Evolutionary conservation across 305 asterid genomes (phyloP).

Genomic region (Fraxinus sp.): DNA sequence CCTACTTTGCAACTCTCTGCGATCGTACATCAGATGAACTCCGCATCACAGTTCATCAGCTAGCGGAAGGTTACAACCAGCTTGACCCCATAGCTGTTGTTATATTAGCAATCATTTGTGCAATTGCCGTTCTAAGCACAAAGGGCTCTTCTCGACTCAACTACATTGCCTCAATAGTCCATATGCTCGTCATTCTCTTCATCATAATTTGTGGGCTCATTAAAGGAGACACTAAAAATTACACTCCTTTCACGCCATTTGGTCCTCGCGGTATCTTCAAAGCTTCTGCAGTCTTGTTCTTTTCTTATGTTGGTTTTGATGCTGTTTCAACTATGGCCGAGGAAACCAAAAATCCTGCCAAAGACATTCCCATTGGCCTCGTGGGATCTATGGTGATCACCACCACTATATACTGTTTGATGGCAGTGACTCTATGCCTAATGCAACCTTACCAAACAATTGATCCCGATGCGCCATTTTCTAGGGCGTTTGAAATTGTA

Average conservation of each 20-base stretch:
- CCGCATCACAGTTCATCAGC: slow-evolving; percentile 31
- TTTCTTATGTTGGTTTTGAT: slow-evolving; percentile 57
- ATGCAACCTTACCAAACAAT: slow-evolving; percentile 41
- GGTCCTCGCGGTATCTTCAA: slow-evolving; percentile 51
- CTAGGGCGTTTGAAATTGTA: slow-evolving; percentile 41
- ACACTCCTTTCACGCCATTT: slow-evolving; percentile 38
- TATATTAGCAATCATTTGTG: slow-evolving; percentile 27
- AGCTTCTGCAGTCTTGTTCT: slow-evolving; percentile 55
- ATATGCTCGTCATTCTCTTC: slow-evolving; percentile 43
- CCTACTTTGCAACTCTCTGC: slow-evolving; percentile 53
- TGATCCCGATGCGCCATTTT: slow-evolving; percentile 45
- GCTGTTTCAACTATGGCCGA: slow-evolving; percentile 59
- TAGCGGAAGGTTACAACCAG: slow-evolving; percentile 39
- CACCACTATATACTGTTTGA: slow-evolving; percentile 38
- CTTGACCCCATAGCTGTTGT: slow-evolving; percentile 55
- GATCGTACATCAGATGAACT: slow-evolving; percentile 31
- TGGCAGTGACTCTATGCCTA: slow-evolving; percentile 50
- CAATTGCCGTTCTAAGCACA: slow-evolving; percentile 41
- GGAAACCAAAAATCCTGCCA: slow-evolving; percentile 50
- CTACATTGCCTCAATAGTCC: slow-evolving; percentile 45
- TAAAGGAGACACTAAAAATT: slow-evolving; percentile 40
- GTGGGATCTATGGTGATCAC: slow-evolving; percentile 53
- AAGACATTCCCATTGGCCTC: slow-evolving; percentile 54
- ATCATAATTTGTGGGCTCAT: slow-evolving; percentile 46
- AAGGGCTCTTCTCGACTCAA: slow-evolving; percentile 52